Conservation (phyloP, 2,329 filamentous ascomycete species). For the Alternaria sp. region DNA sequence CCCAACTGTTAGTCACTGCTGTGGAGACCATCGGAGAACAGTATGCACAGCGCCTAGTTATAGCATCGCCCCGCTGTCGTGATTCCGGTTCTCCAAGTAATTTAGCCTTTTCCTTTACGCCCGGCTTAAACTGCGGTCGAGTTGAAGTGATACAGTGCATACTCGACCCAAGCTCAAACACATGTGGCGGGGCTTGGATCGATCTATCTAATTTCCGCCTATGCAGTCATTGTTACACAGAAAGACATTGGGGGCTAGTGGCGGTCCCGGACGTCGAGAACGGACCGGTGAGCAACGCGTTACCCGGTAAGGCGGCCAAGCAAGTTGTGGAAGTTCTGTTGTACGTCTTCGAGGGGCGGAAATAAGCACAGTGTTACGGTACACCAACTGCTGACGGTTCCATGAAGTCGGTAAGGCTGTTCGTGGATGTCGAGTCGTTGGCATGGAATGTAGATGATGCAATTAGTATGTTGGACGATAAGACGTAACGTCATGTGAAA, state of each 20-base stretch:
- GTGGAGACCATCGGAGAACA: background rate
- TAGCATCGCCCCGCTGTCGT: background rate
- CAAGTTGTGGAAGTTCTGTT: background rate
- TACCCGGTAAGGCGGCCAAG: background rate
- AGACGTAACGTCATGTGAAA: background rate
- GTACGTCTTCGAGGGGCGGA: background rate
- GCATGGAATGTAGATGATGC: background rate
- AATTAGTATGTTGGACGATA: background rate
- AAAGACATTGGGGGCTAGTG: background rate
- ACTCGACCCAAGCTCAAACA: background rate
- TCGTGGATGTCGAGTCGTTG: background rate
- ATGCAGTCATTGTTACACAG: background rate
- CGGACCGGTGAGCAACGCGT: background rate
- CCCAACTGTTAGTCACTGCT: background rate
- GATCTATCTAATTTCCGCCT: background rate
- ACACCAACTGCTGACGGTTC: background rate
- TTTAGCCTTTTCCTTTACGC: background rate
- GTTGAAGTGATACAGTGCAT: background rate
- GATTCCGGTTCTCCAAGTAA: background rate
- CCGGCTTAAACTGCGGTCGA: background rate
- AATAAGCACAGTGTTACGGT: background rate
- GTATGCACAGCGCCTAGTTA: background rate
- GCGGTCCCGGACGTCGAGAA: background rate
- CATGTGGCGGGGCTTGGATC: background rate
- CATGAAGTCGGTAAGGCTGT: background rate